phyloP scores from a whole-genome alignment of 2,329 filamentous ascomycete genomes.

The Xenosphaeropsis pyriputrescens region DNA sequence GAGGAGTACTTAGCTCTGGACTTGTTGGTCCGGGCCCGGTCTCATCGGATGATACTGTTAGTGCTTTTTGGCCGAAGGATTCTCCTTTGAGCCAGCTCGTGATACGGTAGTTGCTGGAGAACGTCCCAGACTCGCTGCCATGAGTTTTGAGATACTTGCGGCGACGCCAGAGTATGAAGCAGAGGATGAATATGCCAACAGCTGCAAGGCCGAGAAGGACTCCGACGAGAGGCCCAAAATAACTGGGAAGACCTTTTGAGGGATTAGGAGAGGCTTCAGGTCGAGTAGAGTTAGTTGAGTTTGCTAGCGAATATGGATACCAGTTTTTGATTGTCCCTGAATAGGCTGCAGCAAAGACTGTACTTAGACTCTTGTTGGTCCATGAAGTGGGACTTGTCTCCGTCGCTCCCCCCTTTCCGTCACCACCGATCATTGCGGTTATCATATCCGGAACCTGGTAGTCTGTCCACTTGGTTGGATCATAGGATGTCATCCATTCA shows the following conservation, averaged over 20 bases:
- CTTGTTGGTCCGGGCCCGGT: slow-evolving; percentile 5
- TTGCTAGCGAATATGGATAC: slow-evolving; percentile 37
- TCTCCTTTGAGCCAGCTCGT: slow-evolving; percentile 13
- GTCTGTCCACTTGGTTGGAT: slow-evolving; percentile 42
- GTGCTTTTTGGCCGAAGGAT: slow-evolving; percentile 10
- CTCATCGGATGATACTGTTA: slow-evolving; percentile 15
- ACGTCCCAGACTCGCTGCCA: slow-evolving; percentile 11
- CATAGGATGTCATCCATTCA: slow-evolving; percentile 57
- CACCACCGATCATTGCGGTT: slow-evolving; percentile 51
- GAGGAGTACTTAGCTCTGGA: not conserved
- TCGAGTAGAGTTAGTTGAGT: slow-evolving; percentile 5
- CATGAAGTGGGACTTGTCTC: slow-evolving; percentile 27
- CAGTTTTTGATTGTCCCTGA: slow-evolving; percentile 36
- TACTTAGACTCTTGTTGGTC: slow-evolving; percentile 29
- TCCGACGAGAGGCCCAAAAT: slow-evolving; percentile 46
- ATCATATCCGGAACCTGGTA: slow-evolving; percentile 58
- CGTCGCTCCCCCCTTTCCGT: slow-evolving; percentile 45
- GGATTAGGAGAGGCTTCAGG: not conserved
- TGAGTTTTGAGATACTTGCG: slow-evolving; percentile 13
- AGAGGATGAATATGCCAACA: slow-evolving; percentile 33
- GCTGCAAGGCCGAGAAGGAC: slow-evolving; percentile 44
- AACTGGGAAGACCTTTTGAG: slow-evolving; percentile 27
- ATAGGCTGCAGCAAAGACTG: slow-evolving; percentile 41
- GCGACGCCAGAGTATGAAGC: slow-evolving; percentile 36
- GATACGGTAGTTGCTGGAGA: slow-evolving; percentile 10